Evolutionary conservation across 1,139 yeast species (phyloP), one percentile per base, ranked within the genome.

Genomic region (Pichia sp.): DNA sequence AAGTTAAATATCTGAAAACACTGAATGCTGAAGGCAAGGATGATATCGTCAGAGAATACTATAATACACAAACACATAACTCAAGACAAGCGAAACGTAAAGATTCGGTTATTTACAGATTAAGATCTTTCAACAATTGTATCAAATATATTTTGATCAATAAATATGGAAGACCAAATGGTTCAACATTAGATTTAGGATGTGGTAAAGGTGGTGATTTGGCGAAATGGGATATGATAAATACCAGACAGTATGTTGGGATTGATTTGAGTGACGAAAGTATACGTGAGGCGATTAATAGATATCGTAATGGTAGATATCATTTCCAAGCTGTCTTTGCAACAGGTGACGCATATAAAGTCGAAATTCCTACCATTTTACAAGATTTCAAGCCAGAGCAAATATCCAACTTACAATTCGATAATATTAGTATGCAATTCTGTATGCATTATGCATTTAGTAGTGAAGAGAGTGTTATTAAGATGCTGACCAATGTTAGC

Each of bases 131-230:
- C 73, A 94, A 92, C 65, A 94, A 92, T 63, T 87, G 92, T 55
- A 84, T 92, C 61, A 92, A 92, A 65, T 85, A 87, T 59, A 85
- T 89, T 58, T 68, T 92, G n/a, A 79, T 92, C 47, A 83, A 85
- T 47, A 82, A 82, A 56, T 81, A 73, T 65, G 79, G 82, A 46
- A 68, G 67, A 24, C 70, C 70, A 9, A 70, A 73, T 2, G 77
- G 76, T 32, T 72, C 74, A 16, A 87, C 85, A 1, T 69, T 92
- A 37, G 99, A 92, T 61, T 67, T 92, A 48, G 96, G 97, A 23
- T 92, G 98, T 67, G 99, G 99, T 16, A 94, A 92, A 65, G 99
- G 99, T 42, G 99, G 99, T 20, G 99, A 92, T 68, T 69, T 94
- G 59, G 79, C 85, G 59, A 92, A 92, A 66, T 90, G 96, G 81